Base-by-base conservation (phyloP, 2,329 filamentous ascomycete genomes). In the Beauveria pseudobassiana region DNA sequence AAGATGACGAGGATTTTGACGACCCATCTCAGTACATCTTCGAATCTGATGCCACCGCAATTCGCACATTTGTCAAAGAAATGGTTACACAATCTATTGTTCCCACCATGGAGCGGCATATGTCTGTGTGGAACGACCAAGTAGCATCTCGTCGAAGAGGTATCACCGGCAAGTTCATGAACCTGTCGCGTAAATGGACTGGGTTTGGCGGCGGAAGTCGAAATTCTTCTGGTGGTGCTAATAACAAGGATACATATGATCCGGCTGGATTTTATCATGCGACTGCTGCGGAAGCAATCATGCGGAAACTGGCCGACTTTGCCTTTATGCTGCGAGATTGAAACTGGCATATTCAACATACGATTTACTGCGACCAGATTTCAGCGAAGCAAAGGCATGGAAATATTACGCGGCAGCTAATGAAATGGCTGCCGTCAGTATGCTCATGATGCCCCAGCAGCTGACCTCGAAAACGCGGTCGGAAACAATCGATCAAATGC, bases 241-340 rank as follows among this genome's bases (percentile, higher is more conserved):
- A 76, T 22, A 75, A 77, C 5, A 78, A 75, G 59, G 86, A 83
- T 68, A 96, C 92, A 69, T 97, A 96, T 74, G 91, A 97, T 73
- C 75, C 82, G 43, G 74, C 85, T 7, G 92, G 92, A 1, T 96
- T 90, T 72, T 99, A 98, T 74, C 82, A 84, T 28, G 88, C 91
- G 0, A 91, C 96, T 64, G 80, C 89, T 0, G 87, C 92, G 0
- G 96, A 99, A 77, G 93, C 93, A 3, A 83, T 95, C 55, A 90
- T 99, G 85, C 87, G 95, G 42, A 96, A 96, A 71, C 79, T 99
- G 54, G 95, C 91, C 49, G 95, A 99, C 72, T 98, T 93, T 75
- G 88, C 92, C 12, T 96, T 99, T 70, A 97, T 99, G 93, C 82
- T 99, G 43, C 86, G 95, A 38, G 96, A 99, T 74, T 99, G 89